Evolutionary conservation across 2,329 filamentous ascomycete species (phyloP).

Genomic region (Verticillium nonalfalfae): DNA sequence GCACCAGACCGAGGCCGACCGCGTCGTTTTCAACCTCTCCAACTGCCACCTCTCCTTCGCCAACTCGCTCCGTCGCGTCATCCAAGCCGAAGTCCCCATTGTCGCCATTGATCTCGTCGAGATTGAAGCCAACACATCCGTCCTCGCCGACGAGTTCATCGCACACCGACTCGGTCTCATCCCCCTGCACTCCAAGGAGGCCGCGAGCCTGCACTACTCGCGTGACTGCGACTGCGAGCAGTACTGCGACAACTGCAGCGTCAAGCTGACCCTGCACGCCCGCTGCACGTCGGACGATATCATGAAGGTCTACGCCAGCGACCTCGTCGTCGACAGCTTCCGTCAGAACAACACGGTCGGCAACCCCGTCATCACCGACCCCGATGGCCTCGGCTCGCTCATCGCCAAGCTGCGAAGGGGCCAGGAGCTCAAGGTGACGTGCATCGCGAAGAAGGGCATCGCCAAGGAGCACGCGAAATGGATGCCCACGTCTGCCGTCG

Average conservation of each 20-base stretch:
- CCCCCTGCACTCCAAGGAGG: slow-evolving; percentile 77
- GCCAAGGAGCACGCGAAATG: slow-evolving; percentile 99
- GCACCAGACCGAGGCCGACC: slow-evolving; percentile 65
- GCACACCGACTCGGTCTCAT: slow-evolving; percentile 87
- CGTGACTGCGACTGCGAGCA: slow-evolving; percentile 96
- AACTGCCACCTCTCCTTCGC: slow-evolving; percentile 88
- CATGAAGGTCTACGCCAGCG: slow-evolving; percentile 90
- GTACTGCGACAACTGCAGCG: slow-evolving; percentile 87
- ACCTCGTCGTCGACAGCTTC: slow-evolving; percentile 67
- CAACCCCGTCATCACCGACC: slow-evolving; percentile 76
- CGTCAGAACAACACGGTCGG: slow-evolving; percentile 71
- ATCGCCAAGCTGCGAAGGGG: slow-evolving; percentile 87
- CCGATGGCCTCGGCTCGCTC: slow-evolving; percentile 72
- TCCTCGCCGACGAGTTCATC: slow-evolving; percentile 93
- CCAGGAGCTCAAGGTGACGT: slow-evolving; percentile 85
- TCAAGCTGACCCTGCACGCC: slow-evolving; percentile 77
- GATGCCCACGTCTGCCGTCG: slow-evolving; percentile 86
- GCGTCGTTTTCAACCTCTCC: slow-evolving; percentile 86
- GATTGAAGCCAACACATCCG: slow-evolving; percentile 88
- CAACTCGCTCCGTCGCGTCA: slow-evolving; percentile 84
- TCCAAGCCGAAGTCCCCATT: slow-evolving; percentile 90
- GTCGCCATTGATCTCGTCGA: slow-evolving; percentile 94
- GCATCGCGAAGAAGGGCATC: slow-evolving; percentile 96
- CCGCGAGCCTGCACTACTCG: slow-evolving; percentile 77
- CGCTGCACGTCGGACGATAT: slow-evolving; percentile 80